Evolutionary conservation across 106 monocot genomes (phyloP), one percentile per base, ranked within the genome.

Genomic region (Agapanthus africanus): DNA sequence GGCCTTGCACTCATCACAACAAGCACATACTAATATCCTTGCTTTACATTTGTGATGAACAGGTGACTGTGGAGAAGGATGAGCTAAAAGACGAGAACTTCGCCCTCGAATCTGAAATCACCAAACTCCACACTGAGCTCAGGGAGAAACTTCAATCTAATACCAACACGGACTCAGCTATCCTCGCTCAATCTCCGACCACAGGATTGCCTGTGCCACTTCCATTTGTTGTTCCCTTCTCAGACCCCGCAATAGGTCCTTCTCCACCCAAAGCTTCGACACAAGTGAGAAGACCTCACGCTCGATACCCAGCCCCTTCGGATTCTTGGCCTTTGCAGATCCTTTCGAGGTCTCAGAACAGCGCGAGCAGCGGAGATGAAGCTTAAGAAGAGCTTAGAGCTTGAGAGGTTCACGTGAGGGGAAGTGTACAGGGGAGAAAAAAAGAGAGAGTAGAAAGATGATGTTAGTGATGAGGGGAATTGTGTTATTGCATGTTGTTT

Each of bases 11-110:
- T n/a, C n/a, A n/a, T n/a, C n/a, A n/a, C n/a, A n/a, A n/a, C n/a
- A n/a, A n/a, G n/a, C n/a, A n/a, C n/a, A n/a, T n/a, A n/a, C n/a
- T n/a, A n/a, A n/a, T n/a, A n/a, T n/a, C n/a, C n/a, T n/a, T n/a
- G n/a, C n/a, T n/a, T n/a, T n/a, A n/a, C n/a, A n/a, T n/a, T n/a
- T n/a, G n/a, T 23, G 4, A 23, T 64, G 64, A 39, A 66, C 72
- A 94, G 94, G 85, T 90, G 34, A 83, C 75, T 5, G 63, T 77
- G 44, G 94, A 94, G 72, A 87, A 80, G 71, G 70, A 85, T 59
- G 90, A 94, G 67, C 71, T 94, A 37, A 74, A 51, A 68, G 80
- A 90, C 35, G 94, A 94, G 74, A 90, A 82, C 26, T 11, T n/a
- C 4, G 74, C 54, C 1, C 85, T 94, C 9, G 66, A 71, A 62